phyloP scores from a whole-genome alignment of 352 stramenopile species.

The Pythium coloratum region DNA sequence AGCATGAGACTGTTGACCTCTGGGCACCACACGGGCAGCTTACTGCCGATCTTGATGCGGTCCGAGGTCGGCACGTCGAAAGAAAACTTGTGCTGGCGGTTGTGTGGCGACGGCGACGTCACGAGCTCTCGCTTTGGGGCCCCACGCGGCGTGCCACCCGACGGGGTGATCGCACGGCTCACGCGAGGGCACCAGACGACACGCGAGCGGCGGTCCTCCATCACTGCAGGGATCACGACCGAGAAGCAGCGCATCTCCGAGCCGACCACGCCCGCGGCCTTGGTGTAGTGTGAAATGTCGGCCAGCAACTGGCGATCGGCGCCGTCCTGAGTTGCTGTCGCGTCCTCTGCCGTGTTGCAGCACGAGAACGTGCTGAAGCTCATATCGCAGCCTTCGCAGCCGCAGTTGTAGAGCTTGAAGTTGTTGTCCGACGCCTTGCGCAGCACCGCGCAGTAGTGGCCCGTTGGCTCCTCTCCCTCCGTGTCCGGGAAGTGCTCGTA shows the following conservation, averaged over 20 bases:
- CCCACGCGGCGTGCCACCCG: conserved; percentile 61
- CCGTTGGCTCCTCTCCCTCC: conserved; percentile 44
- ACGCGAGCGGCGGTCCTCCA: conserved; percentile 74
- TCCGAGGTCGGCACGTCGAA: conserved; percentile 73
- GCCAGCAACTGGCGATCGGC: conserved; percentile 81
- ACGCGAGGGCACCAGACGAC: conserved; percentile 84
- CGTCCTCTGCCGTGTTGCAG: conserved; percentile 66
- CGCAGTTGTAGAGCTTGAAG: conserved; percentile 87
- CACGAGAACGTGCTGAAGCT: conserved; percentile 85
- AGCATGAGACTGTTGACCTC: conserved; percentile 88
- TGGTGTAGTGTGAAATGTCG: conserved; percentile 84
- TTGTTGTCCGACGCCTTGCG: conserved; percentile 74
- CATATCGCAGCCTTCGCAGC: conserved; percentile 85
- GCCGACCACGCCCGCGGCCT: conserved; percentile 67
- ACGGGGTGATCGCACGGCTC: conserved; percentile 60
- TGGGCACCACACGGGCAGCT: conserved; percentile 84
- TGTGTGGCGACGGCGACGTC: conserved; percentile 74
- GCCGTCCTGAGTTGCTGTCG: conserved; percentile 36
- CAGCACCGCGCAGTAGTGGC: conserved; percentile 80
- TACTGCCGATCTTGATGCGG: conserved; percentile 80
- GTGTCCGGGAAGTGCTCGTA: conserved; percentile 87
- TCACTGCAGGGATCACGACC: conserved; percentile 78
- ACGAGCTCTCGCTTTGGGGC: conserved; percentile 49
- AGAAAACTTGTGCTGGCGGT: conserved; percentile 70
- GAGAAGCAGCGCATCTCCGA: conserved; percentile 85